Evolutionary conservation across 805 yeast genomes (phyloP), one percentile per base, ranked within the genome.

Genomic region (Yamadazyma kitorensis): DNA sequence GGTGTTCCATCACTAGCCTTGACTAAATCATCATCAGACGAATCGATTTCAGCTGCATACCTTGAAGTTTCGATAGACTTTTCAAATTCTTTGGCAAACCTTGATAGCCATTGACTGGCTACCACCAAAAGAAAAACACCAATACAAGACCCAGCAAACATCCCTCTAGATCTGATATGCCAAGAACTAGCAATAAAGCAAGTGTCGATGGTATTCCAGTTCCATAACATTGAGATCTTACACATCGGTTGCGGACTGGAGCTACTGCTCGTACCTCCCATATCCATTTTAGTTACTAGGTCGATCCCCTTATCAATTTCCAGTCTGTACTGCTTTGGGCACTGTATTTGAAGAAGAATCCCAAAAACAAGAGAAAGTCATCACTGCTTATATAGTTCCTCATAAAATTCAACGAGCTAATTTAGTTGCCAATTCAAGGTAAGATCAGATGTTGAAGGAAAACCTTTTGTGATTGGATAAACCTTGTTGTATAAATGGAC

Each of bases 71-170:
- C n/a, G n/a, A n/a, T n/a, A n/a, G n/a, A n/a, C n/a, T 48, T 30
- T 6, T 56, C 58, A 24, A 70, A 51, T 14, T 47, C 49, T 38
- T 41, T 44, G 16, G 43, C 41, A 26, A 48, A 53, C 23, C 86
- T 61, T 44, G 76, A 74, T 32, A 78, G 54, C 74, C 80, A 71
- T 48, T 78, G 80, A 7, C 78, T 64, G 8, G 73, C 71, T 31
- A 79, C 53, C 3, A 77, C 80, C 49, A 82, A 59, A 18, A 74
- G 59, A 51, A 80, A 74, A 7, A 78, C 75, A n/a, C 86, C 86
- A 19, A 82, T 64, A 57, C 87, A 82, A 1, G 84, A 69, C n/a
- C 86, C 86, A 3, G 84, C 86, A 59, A 81, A 81, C 57, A 68
- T 77, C 1, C 80, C 82, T 36, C 61, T 62, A 2, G 78, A 61